Percentiles rank a stretch among this genome's conserved stretches.
phyloP scores from a whole-genome alignment of 2,329 filamentous ascomycete species.

The Alternaria sp. region DNA sequence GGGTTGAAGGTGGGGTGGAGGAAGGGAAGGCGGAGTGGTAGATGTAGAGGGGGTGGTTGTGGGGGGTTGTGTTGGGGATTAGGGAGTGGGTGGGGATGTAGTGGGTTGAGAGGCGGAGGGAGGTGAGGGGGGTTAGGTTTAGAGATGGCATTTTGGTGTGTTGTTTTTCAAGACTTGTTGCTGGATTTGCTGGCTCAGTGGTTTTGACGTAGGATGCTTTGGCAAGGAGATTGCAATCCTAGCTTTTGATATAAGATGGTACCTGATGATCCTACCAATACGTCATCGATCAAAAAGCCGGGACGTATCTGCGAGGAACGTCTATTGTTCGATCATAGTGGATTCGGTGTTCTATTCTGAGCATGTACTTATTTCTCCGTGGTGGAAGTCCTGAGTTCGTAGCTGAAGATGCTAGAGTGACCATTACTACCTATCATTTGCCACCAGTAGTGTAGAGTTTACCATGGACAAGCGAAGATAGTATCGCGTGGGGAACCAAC shows the following conservation, averaged over 20 bases:
- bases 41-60: constrained; percentile 68
- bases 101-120: constrained; percentile 64
- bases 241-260: background rate
- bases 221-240: too few relatives aligned
- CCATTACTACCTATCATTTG: background rate
- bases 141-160: constrained; percentile 19
- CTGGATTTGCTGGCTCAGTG: background rate
- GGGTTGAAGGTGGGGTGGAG: constrained; percentile 53
- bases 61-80: constrained; percentile 70
- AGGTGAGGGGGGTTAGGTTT: constrained; percentile 53
- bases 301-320: background rate
- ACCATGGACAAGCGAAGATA: background rate
- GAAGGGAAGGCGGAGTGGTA: constrained; percentile 66
- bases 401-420: background rate
- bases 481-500: background rate
- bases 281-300: background rate
- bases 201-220: background rate
- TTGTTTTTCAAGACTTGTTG: background rate
- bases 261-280: background rate
- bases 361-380: background rate
- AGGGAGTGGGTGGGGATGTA: constrained; percentile 63
- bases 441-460: background rate
- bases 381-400: background rate
- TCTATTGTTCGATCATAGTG: background rate
- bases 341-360: background rate